phyloP scores from a whole-genome alignment of 257 asterid species.

The Forsythia viridissima region DNA sequence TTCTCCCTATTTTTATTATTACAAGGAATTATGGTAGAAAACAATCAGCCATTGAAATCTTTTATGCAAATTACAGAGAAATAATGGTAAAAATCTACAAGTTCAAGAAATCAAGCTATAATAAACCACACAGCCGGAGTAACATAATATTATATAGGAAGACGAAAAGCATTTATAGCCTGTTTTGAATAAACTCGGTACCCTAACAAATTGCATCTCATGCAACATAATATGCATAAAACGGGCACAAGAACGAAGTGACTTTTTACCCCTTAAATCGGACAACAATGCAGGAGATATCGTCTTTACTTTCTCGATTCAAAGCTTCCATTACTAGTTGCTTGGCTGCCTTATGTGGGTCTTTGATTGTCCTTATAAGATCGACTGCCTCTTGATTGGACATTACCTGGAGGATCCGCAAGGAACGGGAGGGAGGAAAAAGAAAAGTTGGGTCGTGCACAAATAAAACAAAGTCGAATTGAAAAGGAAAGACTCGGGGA shows the following conservation, averaged over 20 bases:
- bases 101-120: conserved; percentile 40
- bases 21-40: conserved; percentile 18
- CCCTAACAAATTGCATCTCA: conserved; percentile 23
- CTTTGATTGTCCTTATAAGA: conserved; percentile 63
- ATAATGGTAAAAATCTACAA: conserved; percentile 50
- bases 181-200: background rate
- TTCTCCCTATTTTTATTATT: conserved; percentile 31
- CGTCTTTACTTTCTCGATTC: conserved; percentile 85
- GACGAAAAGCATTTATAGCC: conserved; percentile 20
- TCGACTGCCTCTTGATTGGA: conserved; percentile 94
- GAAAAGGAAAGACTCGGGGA: background rate
- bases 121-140: conserved; percentile 36
- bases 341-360: conserved; percentile 90
- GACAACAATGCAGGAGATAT: conserved; percentile 82
- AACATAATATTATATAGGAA: conserved; percentile 28
- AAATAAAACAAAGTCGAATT: background rate
- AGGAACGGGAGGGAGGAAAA: background rate
- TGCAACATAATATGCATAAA: conserved; percentile 34
- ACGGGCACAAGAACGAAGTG: conserved; percentile 18
- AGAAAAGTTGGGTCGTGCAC: background rate
- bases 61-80: conserved; percentile 31
- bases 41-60: conserved; percentile 26
- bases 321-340: conserved; percentile 70
- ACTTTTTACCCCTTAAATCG: conserved; percentile 51
- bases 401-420: conserved; percentile 55